Evolutionary conservation across 2,329 filamentous ascomycete species (phyloP).

Genomic region (Aureobasidium namibiae): DNA sequence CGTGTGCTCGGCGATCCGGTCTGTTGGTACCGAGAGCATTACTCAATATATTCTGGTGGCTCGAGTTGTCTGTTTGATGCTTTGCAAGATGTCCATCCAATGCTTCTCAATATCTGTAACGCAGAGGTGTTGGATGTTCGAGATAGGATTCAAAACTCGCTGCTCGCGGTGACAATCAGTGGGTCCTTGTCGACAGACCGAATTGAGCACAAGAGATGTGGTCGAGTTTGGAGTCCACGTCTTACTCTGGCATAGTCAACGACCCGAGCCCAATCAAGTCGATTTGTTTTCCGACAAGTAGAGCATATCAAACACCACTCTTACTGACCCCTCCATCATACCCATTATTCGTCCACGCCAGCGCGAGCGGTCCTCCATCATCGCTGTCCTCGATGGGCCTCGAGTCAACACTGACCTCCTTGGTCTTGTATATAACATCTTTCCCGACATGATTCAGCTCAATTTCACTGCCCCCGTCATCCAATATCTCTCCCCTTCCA

Average conservation of each 20-base stretch:
- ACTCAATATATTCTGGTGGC: neutral
- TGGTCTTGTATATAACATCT: conserved; percentile 6
- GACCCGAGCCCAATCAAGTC: too few species aligned
- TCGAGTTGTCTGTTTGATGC: neutral
- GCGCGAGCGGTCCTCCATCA: neutral
- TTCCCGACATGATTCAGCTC: neutral
- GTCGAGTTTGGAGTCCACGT: too few species aligned
- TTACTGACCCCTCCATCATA: neutral
- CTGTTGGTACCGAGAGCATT: neutral
- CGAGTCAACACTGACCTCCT: neutral
- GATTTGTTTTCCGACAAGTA: neutral
- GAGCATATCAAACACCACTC: neutral
- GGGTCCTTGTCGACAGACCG: too few species aligned
- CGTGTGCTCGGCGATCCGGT: neutral
- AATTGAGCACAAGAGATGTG: too few species aligned
- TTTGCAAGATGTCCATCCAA: neutral
- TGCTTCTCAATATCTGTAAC: too few species aligned
- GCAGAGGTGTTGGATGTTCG: too few species aligned
- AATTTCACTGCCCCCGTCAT: neutral
- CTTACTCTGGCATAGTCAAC: too few species aligned
- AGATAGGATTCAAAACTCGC: neutral
- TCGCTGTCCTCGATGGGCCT: neutral
- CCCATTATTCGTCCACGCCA: neutral
- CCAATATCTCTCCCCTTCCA: neutral
- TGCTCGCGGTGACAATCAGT: neutral